Base-by-base conservation (phyloP, 2,329 filamentous ascomycete species). In the Cytospora mali region DNA sequence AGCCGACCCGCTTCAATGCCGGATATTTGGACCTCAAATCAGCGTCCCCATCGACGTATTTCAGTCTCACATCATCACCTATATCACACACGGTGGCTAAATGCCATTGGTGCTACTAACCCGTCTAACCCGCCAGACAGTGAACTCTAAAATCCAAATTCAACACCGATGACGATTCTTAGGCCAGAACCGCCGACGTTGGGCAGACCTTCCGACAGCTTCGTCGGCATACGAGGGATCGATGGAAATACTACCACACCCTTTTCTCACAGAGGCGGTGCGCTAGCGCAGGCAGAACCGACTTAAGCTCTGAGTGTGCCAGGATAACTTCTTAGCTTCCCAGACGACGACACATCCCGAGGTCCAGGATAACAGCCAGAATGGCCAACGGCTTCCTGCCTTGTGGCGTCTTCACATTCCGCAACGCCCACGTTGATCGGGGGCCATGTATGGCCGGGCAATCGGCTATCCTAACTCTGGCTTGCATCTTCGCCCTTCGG, bases 401-500 rank as follows among this genome's bases (percentile, higher is more conserved):
- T 67, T 55, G 69, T 70, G 50, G 66, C 68, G 31, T 66, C 68
- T 62, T 62, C 61, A 68, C 68, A 50, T 57, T 55, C 18, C 68
- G 62, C 28, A 66, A 65, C 10, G 65, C 42, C 31, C 27, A 29
- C 14, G 48, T 53, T 53, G 23, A 27, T 61, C 54, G 42, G 58
- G 29, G 52, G 14, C n/a, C n/a, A n/a, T n/a, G n/a, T 16, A 10
- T 52, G n/a, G 14, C 33, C 33, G 53, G 14, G 9, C 28, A n/a
- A 4, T n/a, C 21, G 16, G 21, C 33, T 11, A 21, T 54, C 23
- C 27, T 16, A 18, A 31, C 33, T 49, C 51, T 35, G 61, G 39
- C 51, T 50, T 49, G 39, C 11, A n/a, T 55, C 16, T 23, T 48
- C 33, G 31, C 27, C 51, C 11, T 11, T 13, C 28, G 28, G 23